Evolutionary conservation across 2,329 filamentous ascomycete species (phyloP).

Genomic region (Pseudopithomyces maydicus): DNA sequence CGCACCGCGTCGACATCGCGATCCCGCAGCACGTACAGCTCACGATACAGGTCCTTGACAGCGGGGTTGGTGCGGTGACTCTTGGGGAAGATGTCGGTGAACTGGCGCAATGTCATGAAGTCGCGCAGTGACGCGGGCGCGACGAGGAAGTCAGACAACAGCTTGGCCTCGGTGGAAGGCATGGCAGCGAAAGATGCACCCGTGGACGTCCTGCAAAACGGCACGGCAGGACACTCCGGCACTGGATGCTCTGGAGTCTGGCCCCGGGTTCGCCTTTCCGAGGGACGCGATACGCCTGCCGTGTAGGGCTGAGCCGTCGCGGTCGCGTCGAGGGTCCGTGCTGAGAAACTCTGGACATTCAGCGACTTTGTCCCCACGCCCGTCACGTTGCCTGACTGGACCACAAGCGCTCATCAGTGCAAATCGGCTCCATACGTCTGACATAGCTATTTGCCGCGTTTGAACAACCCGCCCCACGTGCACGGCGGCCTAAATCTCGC

Average conservation of each 20-base stretch:
- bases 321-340: slow-evolving; percentile 19
- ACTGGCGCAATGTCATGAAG: slow-evolving; percentile 74
- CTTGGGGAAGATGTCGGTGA: slow-evolving; percentile 76
- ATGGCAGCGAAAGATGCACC: slow-evolving; percentile 49
- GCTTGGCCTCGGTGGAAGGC: slow-evolving; percentile 74
- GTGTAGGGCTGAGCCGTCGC: slow-evolving; percentile 3
- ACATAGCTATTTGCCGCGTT: slow-evolving; percentile 4
- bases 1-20: slow-evolving; percentile 70
- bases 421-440: neutral
- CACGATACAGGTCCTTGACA: slow-evolving; percentile 50
- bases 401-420: slow-evolving; percentile 13
- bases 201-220: too few species aligned
- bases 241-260: too few species aligned
- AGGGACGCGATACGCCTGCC: too few species aligned
- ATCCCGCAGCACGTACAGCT: slow-evolving; percentile 76
- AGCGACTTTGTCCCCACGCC: neutral
- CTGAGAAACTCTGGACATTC: slow-evolving; percentile 10
- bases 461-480: slow-evolving; percentile 2
- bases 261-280: too few species aligned
- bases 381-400: slow-evolving; percentile 6
- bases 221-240: too few species aligned
- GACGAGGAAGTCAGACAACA: slow-evolving; percentile 79
- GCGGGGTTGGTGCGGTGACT: slow-evolving; percentile 55
- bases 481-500: slow-evolving; percentile 15
- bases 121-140: slow-evolving; percentile 75